Conservation (phyloP, 345 rosid genomes). For the Eucalyptus cloeziana region DNA sequence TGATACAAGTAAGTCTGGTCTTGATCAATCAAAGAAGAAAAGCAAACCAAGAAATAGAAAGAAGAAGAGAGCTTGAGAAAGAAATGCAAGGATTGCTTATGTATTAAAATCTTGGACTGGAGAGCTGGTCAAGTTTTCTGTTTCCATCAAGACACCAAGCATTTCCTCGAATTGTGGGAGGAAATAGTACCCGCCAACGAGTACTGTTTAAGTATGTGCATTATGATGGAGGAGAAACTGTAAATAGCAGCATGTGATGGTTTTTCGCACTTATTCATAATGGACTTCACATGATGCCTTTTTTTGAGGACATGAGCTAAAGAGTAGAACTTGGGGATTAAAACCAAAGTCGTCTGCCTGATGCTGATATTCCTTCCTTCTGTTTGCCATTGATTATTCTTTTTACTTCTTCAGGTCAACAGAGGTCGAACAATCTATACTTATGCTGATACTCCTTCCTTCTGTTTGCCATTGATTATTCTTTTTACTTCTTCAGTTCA, state of each 20-base stretch:
- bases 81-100: background rate
- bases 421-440: slow-evolving; percentile 84
- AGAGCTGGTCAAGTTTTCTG: background rate
- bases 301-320: background rate
- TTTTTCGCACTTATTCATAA: background rate
- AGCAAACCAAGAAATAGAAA: background rate
- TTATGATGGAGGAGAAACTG: background rate
- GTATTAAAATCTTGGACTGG: background rate
- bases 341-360: background rate
- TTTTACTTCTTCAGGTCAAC: slow-evolving; percentile 32
- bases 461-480: background rate
- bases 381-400: background rate
- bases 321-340: background rate
- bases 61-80: background rate
- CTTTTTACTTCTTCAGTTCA: slow-evolving; percentile 26
- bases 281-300: background rate
- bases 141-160: background rate
- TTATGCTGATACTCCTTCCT: background rate
- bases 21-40: background rate
- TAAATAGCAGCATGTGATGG: background rate
- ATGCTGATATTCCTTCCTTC: background rate
- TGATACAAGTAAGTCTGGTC: background rate
- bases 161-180: background rate
- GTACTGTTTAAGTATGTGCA: background rate
- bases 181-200: background rate